These are phyloP conservation scores for Ophiostoma tasmaniense DNA, from an alignment of 2,329 filamentous ascomycete species.

Conservation along the genomic window DNA sequence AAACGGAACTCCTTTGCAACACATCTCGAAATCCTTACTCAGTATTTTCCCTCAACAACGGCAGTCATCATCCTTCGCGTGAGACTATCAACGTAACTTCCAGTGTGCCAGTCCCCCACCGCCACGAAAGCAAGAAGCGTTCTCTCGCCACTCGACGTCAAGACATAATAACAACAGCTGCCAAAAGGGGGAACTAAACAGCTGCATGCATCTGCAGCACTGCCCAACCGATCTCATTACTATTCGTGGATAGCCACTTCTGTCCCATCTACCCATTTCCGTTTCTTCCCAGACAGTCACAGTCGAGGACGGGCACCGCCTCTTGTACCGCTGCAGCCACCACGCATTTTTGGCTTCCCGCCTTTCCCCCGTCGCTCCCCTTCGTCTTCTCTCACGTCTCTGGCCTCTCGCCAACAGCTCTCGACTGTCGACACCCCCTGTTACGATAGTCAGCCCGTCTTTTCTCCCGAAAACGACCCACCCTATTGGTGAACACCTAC, in stretches of 20 bases:
- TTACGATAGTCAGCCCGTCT: not conserved
- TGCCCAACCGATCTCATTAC: conserved; percentile 10
- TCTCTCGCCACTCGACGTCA: conserved; percentile 10
- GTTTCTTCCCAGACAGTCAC: not conserved
- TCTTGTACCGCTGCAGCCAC: not conserved
- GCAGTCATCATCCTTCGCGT: not conserved
- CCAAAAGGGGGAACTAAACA: not conserved
- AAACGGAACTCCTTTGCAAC: not conserved
- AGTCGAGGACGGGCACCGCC: not conserved
- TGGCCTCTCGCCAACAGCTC: not conserved
- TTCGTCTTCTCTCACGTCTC: not conserved
- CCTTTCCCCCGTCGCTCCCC: not conserved
- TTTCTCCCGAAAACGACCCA: not conserved
- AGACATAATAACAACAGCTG: conserved; percentile 9
- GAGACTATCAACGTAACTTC: not conserved
- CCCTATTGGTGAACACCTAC: not conserved
- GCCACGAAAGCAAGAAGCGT: not conserved
- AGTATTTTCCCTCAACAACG: not conserved
- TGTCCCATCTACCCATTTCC: not conserved
- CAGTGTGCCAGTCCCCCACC: not conserved
- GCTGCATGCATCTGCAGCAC: conserved; percentile 13
- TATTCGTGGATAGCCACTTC: not conserved
- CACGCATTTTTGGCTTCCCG: not conserved
- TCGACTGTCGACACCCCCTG: not conserved
- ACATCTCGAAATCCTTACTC: not conserved